Evolutionary conservation across 192 early-diverging fungal species (phyloP), one percentile per base, ranked within the genome.

Genomic region (Chytriomyces sp.): DNA sequence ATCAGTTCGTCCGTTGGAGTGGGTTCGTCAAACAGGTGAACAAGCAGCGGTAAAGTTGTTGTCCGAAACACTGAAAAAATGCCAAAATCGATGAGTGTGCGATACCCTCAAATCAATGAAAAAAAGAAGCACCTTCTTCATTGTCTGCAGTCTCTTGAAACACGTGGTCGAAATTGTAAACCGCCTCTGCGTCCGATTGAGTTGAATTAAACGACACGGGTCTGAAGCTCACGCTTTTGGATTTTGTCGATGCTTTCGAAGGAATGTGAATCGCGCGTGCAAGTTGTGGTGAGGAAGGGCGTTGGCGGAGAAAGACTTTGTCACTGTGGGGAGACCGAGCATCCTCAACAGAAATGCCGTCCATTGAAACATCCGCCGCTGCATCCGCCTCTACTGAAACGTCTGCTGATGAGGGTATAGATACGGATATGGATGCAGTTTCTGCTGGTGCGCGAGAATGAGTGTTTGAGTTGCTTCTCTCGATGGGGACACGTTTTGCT

Each of bases 251-350:
- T 18, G 20, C 9, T 2, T 60, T 45, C 10, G 59, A 23, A 11
- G 44, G 10, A 43, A 9, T 7, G 11, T 49, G 46, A 6, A 75
- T 47, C 10, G 45, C 73, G 45, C 73, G 73, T 20, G 73, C 63
- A 24, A 62, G 44, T 7, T 26, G 69, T 3, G 77, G 61, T 3
- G 61, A 16, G 0, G 67, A 20, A 7, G 61, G 61, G 7, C 77
- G 77, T 24, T 50, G 61, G 7, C 77, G 77, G 10, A 78, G 62
- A 47, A 78, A 78, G 9, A 72, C 77, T 46, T 57, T 57, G 20
- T 5, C 53, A 2, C 35, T 0, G 1, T 35, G 35, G 3, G 0
- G 35, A 1, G 2, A 2, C 35, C 2, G 35, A 35, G 35, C 35
- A 35, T 35, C 35, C 35, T 35, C 35, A 35, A 2, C 35, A 35